Conservation (phyloP, 192 early-diverging fungal species). For the Coemansia biformis region DNA sequence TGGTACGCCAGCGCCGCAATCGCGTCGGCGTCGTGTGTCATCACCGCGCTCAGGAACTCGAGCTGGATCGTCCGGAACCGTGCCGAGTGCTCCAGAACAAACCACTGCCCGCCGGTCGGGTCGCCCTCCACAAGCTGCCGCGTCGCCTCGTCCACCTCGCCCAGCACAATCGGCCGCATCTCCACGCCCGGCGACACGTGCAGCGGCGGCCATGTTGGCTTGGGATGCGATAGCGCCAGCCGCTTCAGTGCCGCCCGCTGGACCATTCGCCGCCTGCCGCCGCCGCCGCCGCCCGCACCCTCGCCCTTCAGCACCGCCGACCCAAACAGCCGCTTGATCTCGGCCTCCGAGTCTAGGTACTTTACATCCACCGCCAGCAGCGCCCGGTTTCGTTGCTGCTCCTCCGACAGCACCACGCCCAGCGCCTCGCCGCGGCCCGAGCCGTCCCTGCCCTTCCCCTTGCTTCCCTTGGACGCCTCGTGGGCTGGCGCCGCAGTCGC, state of each 20-base stretch:
- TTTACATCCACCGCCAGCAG: constrained; percentile 54
- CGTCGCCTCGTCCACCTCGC: constrained; percentile 49
- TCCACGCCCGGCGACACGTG: constrained; percentile 35
- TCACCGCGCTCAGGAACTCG: constrained; percentile 68
- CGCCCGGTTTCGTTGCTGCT: constrained; percentile 41
- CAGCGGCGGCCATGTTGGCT: constrained; percentile 65
- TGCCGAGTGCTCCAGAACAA: constrained; percentile 64
- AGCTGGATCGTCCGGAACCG: constrained; percentile 70
- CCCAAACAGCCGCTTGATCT: constrained; percentile 88
- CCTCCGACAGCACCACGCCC: constrained; percentile 18
- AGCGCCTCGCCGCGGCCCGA: constrained; percentile 17
- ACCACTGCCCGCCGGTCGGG: constrained; percentile 33
- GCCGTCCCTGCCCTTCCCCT: not conserved
- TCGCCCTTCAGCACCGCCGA: constrained; percentile 64
- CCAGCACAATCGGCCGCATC: constrained; percentile 46
- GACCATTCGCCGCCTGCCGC: constrained; percentile 8
- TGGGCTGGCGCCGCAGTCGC: constrained; percentile 14
- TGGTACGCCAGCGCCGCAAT: constrained; percentile 61
- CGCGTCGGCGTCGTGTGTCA: constrained; percentile 67
- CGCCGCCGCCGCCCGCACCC: constrained; percentile 1
- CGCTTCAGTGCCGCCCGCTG: constrained; percentile 10
- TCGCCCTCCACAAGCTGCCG: constrained; percentile 27
- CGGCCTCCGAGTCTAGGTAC: constrained; percentile 74
- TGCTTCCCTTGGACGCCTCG: constrained; percentile 1
- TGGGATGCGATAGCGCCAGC: constrained; percentile 64